Evolutionary conservation across 768 basidiomycete genomes (phyloP).

Genomic region (Cubamyces sp.): DNA sequence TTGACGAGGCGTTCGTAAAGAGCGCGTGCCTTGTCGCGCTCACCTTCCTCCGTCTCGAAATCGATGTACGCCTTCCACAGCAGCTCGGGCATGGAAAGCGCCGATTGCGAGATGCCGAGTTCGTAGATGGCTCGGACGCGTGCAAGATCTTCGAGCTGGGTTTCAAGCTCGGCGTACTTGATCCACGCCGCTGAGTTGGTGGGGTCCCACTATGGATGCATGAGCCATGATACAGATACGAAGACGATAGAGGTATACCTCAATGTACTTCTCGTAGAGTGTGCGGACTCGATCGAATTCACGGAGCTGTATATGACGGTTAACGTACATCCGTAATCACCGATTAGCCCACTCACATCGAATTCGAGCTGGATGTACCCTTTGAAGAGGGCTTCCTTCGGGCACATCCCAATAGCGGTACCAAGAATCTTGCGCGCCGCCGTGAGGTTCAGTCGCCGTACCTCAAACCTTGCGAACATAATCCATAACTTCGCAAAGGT

Average conservation of each 20-base stretch:
- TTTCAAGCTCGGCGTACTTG: slow-evolving; percentile 91
- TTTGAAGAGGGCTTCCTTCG: slow-evolving; percentile 94
- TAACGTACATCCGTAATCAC: slow-evolving; percentile 10
- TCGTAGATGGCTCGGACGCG: slow-evolving; percentile 95
- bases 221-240: neutral
- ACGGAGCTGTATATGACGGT: slow-evolving; percentile 57
- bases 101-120: slow-evolving; percentile 80
- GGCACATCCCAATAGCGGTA: slow-evolving; percentile 91
- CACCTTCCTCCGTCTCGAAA: slow-evolving; percentile 94
- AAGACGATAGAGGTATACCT: slow-evolving; percentile 33
- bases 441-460: slow-evolving; percentile 77
- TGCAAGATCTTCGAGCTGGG: slow-evolving; percentile 80
- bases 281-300: slow-evolving; percentile 94
- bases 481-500: slow-evolving; percentile 98
- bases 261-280: slow-evolving; percentile 93
- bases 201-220: slow-evolving; percentile 67
- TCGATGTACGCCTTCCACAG: slow-evolving; percentile 97
- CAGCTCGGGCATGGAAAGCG: slow-evolving; percentile 93
- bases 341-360: slow-evolving; percentile 55
- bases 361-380: slow-evolving; percentile 95
- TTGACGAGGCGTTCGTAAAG: slow-evolving; percentile 88
- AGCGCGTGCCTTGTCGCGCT: slow-evolving; percentile 79
- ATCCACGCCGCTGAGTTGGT: slow-evolving; percentile 95
- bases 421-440: slow-evolving; percentile 92
- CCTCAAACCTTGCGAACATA: slow-evolving; percentile 90